Percentiles rank a stretch among this genome's conserved stretches.
Conservation (phyloP, 106 monocot species). For the Dioscorea alata region DNA sequence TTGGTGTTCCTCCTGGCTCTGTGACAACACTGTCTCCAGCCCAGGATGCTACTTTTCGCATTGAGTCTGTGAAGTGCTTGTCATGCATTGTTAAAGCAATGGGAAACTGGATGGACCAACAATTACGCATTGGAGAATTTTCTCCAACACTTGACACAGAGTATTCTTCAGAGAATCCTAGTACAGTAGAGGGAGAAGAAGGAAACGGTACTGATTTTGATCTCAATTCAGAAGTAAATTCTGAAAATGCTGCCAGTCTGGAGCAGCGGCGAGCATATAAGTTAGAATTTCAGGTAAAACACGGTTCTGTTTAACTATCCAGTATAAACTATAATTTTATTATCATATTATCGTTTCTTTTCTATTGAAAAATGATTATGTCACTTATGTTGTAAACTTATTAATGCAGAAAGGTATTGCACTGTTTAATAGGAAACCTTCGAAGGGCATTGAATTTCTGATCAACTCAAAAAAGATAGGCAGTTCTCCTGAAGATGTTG, state of each 20-base stretch:
- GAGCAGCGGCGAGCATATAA: conserved; percentile 87
- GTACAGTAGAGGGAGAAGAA: conserved; percentile 58
- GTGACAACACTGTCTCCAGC: conserved; percentile 68
- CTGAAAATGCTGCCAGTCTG: conserved; percentile 66
- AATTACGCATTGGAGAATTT: conserved; percentile 60
- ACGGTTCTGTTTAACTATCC: neutral
- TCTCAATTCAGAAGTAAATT: conserved; percentile 56
- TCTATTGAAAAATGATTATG: neutral
- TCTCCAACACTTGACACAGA: conserved; percentile 52
- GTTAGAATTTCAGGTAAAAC: conserved; percentile 77
- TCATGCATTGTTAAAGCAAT: conserved; percentile 73
- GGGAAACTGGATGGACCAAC: conserved; percentile 94
- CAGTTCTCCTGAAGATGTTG: conserved; percentile 79
- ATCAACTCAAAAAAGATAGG: conserved; percentile 79
- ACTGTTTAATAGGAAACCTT: conserved; percentile 93
- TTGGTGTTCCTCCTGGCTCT: conserved; percentile 87
- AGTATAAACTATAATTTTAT: neutral
- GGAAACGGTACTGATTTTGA: conserved; percentile 60
- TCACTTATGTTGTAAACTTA: conserved; percentile 14
- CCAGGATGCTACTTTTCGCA: conserved; percentile 71
- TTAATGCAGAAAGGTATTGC: conserved; percentile 95
- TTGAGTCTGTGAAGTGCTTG: conserved; percentile 90
- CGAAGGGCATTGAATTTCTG: conserved; percentile 92
- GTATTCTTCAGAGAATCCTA: conserved; percentile 44
- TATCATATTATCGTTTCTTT: conserved; percentile 2